Base-by-base conservation (phyloP, 1,284 basidiomycete genomes). In the Sparassis latifolia region DNA sequence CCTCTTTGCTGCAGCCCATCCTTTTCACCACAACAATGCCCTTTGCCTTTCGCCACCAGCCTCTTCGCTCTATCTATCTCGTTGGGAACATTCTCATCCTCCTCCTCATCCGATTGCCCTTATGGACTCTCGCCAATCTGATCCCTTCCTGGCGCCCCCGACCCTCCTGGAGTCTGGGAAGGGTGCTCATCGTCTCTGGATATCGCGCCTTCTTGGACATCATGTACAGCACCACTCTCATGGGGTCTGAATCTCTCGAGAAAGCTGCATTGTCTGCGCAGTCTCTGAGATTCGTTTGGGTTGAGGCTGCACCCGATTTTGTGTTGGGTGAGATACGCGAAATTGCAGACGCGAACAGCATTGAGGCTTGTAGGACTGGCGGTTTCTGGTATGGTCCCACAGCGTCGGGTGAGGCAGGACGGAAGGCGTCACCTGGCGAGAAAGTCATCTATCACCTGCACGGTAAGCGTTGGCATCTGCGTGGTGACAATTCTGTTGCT, bases 391-490 rank as follows among this genome's bases (percentile, higher is more conserved):
- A 48, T 30, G 53, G 56, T 4, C 37, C 44, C 5, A 51, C 53
- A 5, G n/a, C 45, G 5, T 44, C 47, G 10, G 55, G 42, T 29
- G 37, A 60, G 68, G 20, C 42, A 27, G 68, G 66, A 2, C 62
- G 73, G 37, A 55, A 66, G 2, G 68, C 76, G 2, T 60, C 58
- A 37, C 67, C 69, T 1, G 75, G 69, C 29, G 79, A 83, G 58
- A 80, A 78, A 54, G 74, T 82, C 7, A 47, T 80, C 1, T 74
- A 76, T 55, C 59, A 66, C 42, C 60, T 82, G 2, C 80, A 83
- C 56, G 80, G 81, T 50, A 74, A 28, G 75, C 20, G 20, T 20
- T 20, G 20, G 20, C 20, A 20, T 64, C 2, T 77, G 74, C 52
- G 59, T 67, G 6, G 62, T 44, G 63, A 20, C 58, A 72, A 5